A percentile compares a stretch with the other conserved stretches of the same genome.
Conservation (phyloP, 257 asterid genomes). For the Solanum arcanum region DNA sequence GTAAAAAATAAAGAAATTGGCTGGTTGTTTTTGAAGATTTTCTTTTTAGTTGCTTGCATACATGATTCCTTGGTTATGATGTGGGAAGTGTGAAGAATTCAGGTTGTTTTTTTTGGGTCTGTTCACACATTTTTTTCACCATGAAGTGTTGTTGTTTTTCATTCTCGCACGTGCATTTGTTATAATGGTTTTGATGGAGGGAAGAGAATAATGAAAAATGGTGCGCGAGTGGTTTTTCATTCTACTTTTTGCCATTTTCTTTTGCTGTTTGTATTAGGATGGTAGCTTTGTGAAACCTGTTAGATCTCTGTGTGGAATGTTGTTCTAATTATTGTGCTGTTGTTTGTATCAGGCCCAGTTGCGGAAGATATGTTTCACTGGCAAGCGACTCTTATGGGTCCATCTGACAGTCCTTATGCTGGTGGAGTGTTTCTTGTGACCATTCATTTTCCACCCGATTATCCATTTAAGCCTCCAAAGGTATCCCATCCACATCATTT, state of each 20-base stretch:
- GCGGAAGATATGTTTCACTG: conserved; percentile 39
- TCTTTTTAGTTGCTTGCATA: neutral
- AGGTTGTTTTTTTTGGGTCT: neutral
- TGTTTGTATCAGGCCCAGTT: conserved; percentile 21
- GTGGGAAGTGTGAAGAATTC: neutral
- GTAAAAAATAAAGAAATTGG: neutral
- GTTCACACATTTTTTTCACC: neutral
- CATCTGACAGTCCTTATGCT: conserved; percentile 33
- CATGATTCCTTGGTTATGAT: neutral
- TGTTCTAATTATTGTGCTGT: neutral
- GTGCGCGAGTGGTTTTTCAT: neutral
- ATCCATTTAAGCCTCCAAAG: conserved; percentile 38
- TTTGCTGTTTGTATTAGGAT: neutral
- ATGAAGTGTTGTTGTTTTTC: neutral
- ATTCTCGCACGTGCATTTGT: neutral
- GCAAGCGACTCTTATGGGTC: conserved; percentile 40
- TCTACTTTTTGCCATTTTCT: neutral
- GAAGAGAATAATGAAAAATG: neutral
- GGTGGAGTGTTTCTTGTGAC: conserved; percentile 39
- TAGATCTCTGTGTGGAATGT: neutral
- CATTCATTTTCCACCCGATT: conserved; percentile 30
- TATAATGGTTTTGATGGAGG: neutral
- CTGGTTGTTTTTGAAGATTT: neutral
- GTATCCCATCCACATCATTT: neutral
- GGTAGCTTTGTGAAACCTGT: neutral